These are phyloP conservation scores for Cladophialophora exuberans DNA, from an alignment of 2,329 filamentous ascomycete species.

Conservation along the genomic window DNA sequence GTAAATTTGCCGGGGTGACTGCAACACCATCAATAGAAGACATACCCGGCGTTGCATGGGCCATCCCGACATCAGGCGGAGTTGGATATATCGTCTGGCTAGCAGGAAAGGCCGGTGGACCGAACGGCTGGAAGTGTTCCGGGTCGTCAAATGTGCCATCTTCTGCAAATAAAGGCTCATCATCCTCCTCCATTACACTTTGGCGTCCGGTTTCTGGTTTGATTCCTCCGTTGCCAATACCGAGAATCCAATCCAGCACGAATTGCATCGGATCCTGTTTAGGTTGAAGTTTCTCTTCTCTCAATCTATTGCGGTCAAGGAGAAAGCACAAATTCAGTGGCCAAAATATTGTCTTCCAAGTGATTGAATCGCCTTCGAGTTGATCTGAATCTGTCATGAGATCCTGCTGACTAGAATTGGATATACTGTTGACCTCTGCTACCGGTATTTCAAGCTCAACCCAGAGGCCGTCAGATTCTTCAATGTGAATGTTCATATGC, in stretches of 20 bases:
- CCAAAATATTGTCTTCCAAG: constrained; percentile 49
- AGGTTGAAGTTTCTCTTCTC: constrained; percentile 17
- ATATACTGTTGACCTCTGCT: constrained; percentile 9
- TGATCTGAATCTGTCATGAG: constrained; percentile 28
- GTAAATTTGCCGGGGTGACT: constrained; percentile 36
- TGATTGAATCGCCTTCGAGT: constrained; percentile 36
- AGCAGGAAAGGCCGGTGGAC: constrained; percentile 27
- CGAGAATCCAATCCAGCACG: constrained; percentile 45
- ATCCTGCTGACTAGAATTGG: neutral
- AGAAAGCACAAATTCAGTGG: constrained; percentile 48
- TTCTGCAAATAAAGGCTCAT: constrained; percentile 30
- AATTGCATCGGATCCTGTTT: constrained; percentile 46
- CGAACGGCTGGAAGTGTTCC: constrained; percentile 30
- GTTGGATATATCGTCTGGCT: constrained; percentile 54
- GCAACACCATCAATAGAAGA: constrained; percentile 38
- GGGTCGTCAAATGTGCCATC: constrained; percentile 31
- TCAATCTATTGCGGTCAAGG: constrained; percentile 34
- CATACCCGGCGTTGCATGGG: constrained; percentile 37
- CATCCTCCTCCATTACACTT: constrained; percentile 18
- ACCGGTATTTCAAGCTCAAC: constrained; percentile 27
- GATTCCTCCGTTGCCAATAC: constrained; percentile 21
- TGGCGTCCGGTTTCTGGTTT: constrained; percentile 1
- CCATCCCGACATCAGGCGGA: constrained; percentile 53
- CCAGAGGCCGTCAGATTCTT: constrained; percentile 18
- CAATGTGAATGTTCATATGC: constrained; percentile 7